These are phyloP conservation scores for Crithidia thermophila DNA, from an alignment of 208 protist genomes.

Conservation along the genomic window DNA sequence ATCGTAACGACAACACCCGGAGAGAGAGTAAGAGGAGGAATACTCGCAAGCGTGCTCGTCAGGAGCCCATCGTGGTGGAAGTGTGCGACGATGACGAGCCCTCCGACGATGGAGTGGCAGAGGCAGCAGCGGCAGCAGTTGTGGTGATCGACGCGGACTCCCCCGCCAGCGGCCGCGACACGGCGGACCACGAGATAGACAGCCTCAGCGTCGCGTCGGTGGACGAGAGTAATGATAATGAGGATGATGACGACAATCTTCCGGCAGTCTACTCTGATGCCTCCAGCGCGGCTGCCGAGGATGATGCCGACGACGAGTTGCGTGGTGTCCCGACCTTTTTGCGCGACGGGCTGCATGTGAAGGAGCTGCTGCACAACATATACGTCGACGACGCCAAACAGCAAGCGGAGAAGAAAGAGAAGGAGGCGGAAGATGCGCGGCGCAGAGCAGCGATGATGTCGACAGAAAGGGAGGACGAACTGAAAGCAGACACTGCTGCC, in stretches of 20 bases:
- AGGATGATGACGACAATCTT: neutral
- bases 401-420: conserved; percentile 4
- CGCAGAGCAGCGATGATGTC: neutral
- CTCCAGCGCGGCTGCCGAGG: no score
- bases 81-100: conserved; percentile 1
- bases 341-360: conserved; percentile 17
- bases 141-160: no score
- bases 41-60: conserved; percentile 4
- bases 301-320: neutral
- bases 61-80: neutral
- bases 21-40: no score
- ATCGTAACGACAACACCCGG: no score
- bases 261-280: no score
- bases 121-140: no score
- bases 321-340: neutral
- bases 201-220: no score
- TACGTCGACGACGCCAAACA: conserved; percentile 19
- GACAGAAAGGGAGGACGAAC: neutral
- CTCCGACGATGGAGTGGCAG: no score
- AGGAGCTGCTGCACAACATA: conserved; percentile 23
- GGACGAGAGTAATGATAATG: no score
- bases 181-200: no score
- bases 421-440: neutral
- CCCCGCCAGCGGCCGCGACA: no score
- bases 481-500: neutral